Conservation (phyloP, 306 rosid genomes). For the Nissolia schottii region DNA sequence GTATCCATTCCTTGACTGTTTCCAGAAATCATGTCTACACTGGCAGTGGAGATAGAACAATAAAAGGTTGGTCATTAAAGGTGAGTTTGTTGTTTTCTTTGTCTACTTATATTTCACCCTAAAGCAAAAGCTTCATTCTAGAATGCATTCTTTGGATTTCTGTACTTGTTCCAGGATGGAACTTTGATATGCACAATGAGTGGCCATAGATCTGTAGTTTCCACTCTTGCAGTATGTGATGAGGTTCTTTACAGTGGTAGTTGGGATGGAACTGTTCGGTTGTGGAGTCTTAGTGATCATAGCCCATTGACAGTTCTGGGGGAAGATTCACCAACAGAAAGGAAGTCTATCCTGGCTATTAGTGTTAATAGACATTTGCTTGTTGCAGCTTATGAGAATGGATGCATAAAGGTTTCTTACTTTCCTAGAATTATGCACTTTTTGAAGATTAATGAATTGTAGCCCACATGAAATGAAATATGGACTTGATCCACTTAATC, state of each 20-base stretch:
- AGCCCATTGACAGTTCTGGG: conserved; percentile 74
- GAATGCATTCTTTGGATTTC: conserved; percentile 21
- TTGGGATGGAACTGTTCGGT: conserved; percentile 91
- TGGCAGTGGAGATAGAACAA: conserved; percentile 86
- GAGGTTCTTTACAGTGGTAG: conserved; percentile 92
- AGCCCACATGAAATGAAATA: conserved; percentile 14
- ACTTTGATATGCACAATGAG: conserved; percentile 61
- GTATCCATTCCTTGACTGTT: conserved; percentile 74
- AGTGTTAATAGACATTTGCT: conserved; percentile 51
- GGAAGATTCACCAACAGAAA: conserved; percentile 52
- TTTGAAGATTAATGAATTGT: conserved; percentile 22
- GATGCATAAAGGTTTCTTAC: conserved; percentile 63
- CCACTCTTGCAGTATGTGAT: conserved; percentile 62
- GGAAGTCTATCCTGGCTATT: conserved; percentile 60
- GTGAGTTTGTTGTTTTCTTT: conserved; percentile 35
- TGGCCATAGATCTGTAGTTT: conserved; percentile 86
- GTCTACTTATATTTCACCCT: background rate
- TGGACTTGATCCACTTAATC: conserved; percentile 2
- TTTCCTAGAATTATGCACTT: conserved; percentile 16
- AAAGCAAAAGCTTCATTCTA: conserved; percentile 5
- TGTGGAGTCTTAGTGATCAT: conserved; percentile 88
- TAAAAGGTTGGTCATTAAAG: conserved; percentile 80
- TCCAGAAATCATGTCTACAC: conserved; percentile 57
- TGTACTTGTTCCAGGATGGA: conserved; percentile 56
- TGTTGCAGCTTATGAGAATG: conserved; percentile 80